Evolutionary conservation across 805 yeast species (phyloP), one percentile per base, ranked within the genome.

Genomic region (Cyberlindnera meyerae): DNA sequence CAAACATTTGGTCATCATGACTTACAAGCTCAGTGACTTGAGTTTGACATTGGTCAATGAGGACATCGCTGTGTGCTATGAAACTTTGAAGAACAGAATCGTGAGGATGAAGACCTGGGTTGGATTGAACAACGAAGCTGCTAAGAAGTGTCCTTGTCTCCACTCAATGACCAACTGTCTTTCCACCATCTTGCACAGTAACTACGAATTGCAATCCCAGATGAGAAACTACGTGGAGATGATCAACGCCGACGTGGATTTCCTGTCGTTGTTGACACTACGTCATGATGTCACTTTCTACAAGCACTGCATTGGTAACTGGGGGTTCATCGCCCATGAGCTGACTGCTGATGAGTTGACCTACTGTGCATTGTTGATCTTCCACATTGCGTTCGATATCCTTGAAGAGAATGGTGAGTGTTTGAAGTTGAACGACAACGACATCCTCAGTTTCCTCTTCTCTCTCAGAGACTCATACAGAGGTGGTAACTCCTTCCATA

Each of bases 401-500:
- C 20, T 57, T 22, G 33, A 48, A 6, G 11, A 32, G 17, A 24
- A 34, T 12, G 31, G 39, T 6, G 45, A 44, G 2, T 40, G 30
- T 18, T 40, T 52, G 32, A 37, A 39, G 8, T 31, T 48, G 36
- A 33, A 18, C 6, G 70, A 68, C 30, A 74, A 75, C 52, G 65
- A 69, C 40, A 62, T 87, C 18, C 60, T 77, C 29, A 68, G 73
- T 15, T 70, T 89, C 46, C 60, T 87, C 16, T 73, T 81, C 46
- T 72, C 78, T 47, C 69, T 85, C 8, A 72, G 96, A 43, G 82
- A 83, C 48, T 75, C 86, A 30, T 93, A 93, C 60, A 79, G 82
- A 52, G 75, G 77, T 48, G 85, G 87, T 9, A 89, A 89, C 57
- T 86, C 90, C 13, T 93, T 90, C 66, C 98, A 93, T 65, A 89